These are phyloP conservation scores for Straminergon stramineum DNA, from an alignment of 225 moss, liverwort and hornwort species.

Conservation along the genomic window DNA sequence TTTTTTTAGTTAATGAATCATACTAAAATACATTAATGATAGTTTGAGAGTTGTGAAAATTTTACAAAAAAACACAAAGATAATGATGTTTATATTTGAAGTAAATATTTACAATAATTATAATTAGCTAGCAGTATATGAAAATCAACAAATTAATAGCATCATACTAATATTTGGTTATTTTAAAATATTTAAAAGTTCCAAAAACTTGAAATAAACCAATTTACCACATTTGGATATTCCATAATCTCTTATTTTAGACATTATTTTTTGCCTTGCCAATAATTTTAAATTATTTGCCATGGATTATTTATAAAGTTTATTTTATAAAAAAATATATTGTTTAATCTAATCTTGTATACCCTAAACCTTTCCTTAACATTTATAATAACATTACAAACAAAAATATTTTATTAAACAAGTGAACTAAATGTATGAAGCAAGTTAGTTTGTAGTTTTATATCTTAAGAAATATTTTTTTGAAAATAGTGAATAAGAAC, in stretches of 20 bases:
- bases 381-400: not conserved
- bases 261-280: not conserved
- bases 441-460: no score
- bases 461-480: not conserved
- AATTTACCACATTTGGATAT: not conserved
- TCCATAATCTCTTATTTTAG: not conserved
- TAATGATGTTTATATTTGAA: fast-evolving
- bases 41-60: not conserved
- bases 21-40: no score
- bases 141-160: no score
- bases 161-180: not conserved
- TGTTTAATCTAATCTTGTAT: not conserved
- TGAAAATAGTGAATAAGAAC: not conserved
- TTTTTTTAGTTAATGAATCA: not conserved
- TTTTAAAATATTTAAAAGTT: not conserved
- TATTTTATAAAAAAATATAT: not conserved
- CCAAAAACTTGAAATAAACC: not conserved
- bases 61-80: not conserved
- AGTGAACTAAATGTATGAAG: not conserved
- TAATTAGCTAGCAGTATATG: fast-evolving
- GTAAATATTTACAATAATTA: no score
- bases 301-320: not conserved
- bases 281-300: not conserved
- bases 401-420: not conserved
- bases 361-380: not conserved